Percentiles rank a stretch among this genome's conserved stretches.
These are phyloP conservation scores for Phanerochaete sordida DNA, from an alignment of 768 basidiomycete species.

Conservation along the genomic window DNA sequence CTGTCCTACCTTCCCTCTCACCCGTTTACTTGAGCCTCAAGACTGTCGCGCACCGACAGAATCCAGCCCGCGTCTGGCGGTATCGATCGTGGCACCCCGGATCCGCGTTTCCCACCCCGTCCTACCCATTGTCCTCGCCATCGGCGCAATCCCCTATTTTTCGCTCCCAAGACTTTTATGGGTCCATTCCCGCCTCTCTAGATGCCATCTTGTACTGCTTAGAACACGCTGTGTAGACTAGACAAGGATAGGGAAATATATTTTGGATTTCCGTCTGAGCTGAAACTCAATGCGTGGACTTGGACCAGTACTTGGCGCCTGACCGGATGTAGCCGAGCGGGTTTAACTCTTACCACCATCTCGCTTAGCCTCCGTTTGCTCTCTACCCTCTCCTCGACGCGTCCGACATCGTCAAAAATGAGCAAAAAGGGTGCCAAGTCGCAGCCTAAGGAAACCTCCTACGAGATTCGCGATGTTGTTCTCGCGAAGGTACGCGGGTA, in stretches of 20 bases:
- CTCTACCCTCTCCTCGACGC: slow-evolving; percentile 6
- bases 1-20: too few relatives aligned
- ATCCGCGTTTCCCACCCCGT: neutral
- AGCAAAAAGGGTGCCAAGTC: slow-evolving; percentile 53
- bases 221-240: neutral
- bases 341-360: slow-evolving; percentile 15
- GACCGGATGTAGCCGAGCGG: slow-evolving; percentile 12
- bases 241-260: neutral
- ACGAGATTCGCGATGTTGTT: slow-evolving; percentile 78
- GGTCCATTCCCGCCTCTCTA: neutral
- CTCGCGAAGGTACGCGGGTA: slow-evolving; percentile 92
- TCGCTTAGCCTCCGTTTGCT: slow-evolving; percentile 3
- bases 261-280: slow-evolving; percentile 11
- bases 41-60: neutral
- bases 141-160: neutral
- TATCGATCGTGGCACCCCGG: neutral
- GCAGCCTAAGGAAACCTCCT: slow-evolving; percentile 32
- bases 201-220: neutral
- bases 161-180: neutral
- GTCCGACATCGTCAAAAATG: slow-evolving; percentile 25
- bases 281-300: slow-evolving; percentile 17
- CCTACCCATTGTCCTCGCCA: neutral
- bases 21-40: neutral
- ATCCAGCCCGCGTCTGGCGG: neutral
- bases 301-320: slow-evolving; percentile 10